Percentiles rank a stretch among this genome's conserved stretches.
Conservation (phyloP, 768 basidiomycete genomes). For the Inosperma sp. region DNA sequence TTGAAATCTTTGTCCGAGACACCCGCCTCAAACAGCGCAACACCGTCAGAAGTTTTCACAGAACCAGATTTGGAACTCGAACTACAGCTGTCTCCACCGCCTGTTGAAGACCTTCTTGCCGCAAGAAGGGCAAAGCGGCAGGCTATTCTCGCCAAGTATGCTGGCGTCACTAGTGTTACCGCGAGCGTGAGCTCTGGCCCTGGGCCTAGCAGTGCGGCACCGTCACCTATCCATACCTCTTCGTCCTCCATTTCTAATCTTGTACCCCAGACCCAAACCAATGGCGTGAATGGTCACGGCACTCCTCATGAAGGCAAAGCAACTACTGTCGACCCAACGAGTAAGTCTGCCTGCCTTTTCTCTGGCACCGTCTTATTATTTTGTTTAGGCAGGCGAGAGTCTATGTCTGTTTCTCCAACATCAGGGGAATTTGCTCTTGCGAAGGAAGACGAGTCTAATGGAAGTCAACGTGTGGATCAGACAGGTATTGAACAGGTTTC, state of each 20-base stretch:
- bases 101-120: constrained; percentile 61
- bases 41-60: neutral
- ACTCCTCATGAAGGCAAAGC: constrained; percentile 11
- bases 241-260: constrained; percentile 56
- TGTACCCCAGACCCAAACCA: constrained; percentile 45
- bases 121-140: constrained; percentile 68
- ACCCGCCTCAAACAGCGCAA: neutral
- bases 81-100: constrained; percentile 45
- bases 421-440: constrained; percentile 61
- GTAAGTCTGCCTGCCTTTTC: constrained; percentile 12
- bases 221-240: constrained; percentile 55
- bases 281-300: constrained; percentile 35
- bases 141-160: constrained; percentile 77
- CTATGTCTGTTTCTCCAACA: constrained; percentile 55
- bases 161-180: constrained; percentile 39
- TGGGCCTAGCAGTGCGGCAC: constrained; percentile 68
- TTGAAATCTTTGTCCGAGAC: constrained; percentile 21
- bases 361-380: constrained; percentile 1
- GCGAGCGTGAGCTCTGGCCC: constrained; percentile 52
- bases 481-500: constrained; percentile 65
- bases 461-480: constrained; percentile 42
- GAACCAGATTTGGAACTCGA: constrained; percentile 48
- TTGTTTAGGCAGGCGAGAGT: constrained; percentile 44
- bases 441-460: constrained; percentile 56
- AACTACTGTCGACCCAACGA: constrained; percentile 13